Conservation (phyloP, 805 yeast genomes). For the Candida qinlingensis region DNA sequence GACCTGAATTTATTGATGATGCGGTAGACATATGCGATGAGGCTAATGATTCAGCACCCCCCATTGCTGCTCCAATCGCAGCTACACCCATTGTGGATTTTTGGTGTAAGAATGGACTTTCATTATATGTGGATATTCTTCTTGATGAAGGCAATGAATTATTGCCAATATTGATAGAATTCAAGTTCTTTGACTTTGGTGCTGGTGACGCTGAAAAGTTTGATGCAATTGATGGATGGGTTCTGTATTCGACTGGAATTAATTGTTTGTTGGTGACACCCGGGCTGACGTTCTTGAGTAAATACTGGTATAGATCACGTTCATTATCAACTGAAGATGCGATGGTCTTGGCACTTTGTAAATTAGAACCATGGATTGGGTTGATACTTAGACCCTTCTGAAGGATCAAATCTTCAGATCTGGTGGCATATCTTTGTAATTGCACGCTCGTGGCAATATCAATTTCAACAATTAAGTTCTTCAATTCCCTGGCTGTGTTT, state of each 20-base stretch:
- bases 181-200: conserved; percentile 6
- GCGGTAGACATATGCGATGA: conserved; percentile 9
- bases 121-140: conserved; percentile 29
- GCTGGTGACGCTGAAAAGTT: conserved; percentile 20
- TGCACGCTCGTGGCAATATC: conserved; percentile 89
- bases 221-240: conserved; percentile 55
- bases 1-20: conserved; percentile 3
- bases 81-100: conserved; percentile 10
- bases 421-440: conserved; percentile 81
- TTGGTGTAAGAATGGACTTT: conserved; percentile 29
- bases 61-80: background rate
- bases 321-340: conserved; percentile 82
- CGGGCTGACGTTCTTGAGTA: conserved; percentile 39
- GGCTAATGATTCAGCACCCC: background rate
- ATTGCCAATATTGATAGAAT: conserved; percentile 8
- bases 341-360: conserved; percentile 65
- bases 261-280: conserved; percentile 34
- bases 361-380: conserved; percentile 54
- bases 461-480: conserved; percentile 74
- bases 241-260: conserved; percentile 64
- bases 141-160: conserved; percentile 16
- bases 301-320: conserved; percentile 67
- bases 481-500: conserved; percentile 60
- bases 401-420: conserved; percentile 76
- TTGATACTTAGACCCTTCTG: conserved; percentile 79